Evolutionary conservation across 768 basidiomycete genomes (phyloP), one percentile per base, ranked within the genome.

Genomic region (Fomitopsis pulvina): DNA sequence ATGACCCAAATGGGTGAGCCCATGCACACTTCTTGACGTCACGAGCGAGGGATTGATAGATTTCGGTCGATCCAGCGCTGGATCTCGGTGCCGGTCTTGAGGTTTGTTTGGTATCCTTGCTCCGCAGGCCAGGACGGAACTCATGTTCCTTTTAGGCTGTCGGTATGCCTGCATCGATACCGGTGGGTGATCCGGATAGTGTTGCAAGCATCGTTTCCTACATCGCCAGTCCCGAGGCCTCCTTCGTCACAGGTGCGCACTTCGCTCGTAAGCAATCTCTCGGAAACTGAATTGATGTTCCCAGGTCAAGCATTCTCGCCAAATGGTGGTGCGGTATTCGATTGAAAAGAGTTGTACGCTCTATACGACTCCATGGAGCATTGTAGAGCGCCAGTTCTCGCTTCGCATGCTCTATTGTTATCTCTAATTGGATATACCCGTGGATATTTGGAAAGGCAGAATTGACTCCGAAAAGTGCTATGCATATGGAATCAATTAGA

Each of bases 1-100:
- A 41, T 51, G 24, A 61, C 63, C 2, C 20, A 24, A 1, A 48
- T 63, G 48, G 34, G 57, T 58, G 14, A 40, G 54, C 46, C n/a
- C n/a, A 2, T 12, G 47, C 16, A 30, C n/a, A 21, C 34, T 32
- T 6, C 28, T 11, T 2, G 24, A 20, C 12, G 10, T 5, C 16
- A 9, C 12, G 7, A 6, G 41, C 16, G 9, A 5, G 34, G 14
- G 4, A 16, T 18, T 37, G 6, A 37, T 18, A 37, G 6, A n/a
- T 22, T 6, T 42, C 26, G 9, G 18, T 24, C 39, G 20, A 10
- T 12, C 12, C 41, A 42, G 41, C 22, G 26, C 22, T 6, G 4
- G 41, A 42, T 22, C 18, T 46, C 5, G 45, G 18, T 7, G 32
- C 28, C 11, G 45, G 45, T 20, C 30, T 21, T 12, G 45, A 18